Evolutionary conservation across 1,284 basidiomycete genomes (phyloP).

Genomic region (Cutaneotrichosporon sp.): DNA sequence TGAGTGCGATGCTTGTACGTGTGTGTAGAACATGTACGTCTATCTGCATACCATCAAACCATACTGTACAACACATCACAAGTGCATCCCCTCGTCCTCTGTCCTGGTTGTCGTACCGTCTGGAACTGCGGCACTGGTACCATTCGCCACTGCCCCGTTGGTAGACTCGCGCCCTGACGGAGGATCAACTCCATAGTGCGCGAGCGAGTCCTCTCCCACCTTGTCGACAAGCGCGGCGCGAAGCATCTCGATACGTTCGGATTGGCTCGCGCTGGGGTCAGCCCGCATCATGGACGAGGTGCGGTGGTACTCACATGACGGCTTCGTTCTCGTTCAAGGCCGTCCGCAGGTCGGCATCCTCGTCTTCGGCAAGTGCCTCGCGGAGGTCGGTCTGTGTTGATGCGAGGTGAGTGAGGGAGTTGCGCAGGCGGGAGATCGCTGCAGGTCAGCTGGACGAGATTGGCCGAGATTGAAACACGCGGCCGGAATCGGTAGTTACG

Average conservation of each 20-base stretch:
- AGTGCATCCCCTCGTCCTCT: constrained; percentile 3
- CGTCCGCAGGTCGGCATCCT: constrained; percentile 50
- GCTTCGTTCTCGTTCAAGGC: constrained; percentile 56
- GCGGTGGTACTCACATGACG: constrained; percentile 52
- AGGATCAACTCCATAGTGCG: constrained; percentile 32
- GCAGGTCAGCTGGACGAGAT: constrained; percentile 11
- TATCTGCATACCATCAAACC: not conserved
- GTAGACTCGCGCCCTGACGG: not conserved
- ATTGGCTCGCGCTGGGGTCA: constrained; percentile 33
- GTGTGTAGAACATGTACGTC: not conserved
- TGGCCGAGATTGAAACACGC: not conserved
- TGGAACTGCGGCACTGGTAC: not conserved
- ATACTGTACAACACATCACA: not conserved
- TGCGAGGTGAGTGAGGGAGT: constrained; percentile 62
- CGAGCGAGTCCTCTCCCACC: constrained; percentile 31
- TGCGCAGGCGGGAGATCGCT: constrained; percentile 71
- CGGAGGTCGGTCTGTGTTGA: constrained; percentile 60
- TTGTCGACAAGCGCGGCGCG: constrained; percentile 33
- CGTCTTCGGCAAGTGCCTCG: constrained; percentile 48
- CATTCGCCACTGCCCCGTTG: constrained; percentile 5
- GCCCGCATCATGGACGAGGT: not conserved
- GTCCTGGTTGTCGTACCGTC: not conserved
- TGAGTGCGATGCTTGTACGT: too few relatives aligned
- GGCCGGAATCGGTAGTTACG: not conserved
- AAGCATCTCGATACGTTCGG: constrained; percentile 35